Evolutionary conservation across 306 rosid species (phyloP).

Genomic region (Leucaena leucocephala): DNA sequence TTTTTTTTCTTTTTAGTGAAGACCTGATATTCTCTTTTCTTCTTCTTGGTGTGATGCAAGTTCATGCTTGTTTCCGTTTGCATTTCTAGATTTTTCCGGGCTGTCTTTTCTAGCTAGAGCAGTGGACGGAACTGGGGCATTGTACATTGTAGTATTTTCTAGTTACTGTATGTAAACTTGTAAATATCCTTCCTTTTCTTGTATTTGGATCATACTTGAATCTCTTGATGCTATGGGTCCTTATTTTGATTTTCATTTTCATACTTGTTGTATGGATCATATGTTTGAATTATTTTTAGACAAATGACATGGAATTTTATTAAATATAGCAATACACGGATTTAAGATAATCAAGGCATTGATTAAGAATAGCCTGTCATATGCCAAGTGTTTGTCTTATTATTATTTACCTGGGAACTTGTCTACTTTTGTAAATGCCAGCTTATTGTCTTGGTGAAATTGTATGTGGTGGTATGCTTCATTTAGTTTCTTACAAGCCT

Average conservation of each 20-base stretch:
- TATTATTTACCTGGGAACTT: conserved; percentile 2
- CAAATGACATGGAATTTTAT: conserved; percentile 2
- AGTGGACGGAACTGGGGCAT: neutral
- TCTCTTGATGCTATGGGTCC: neutral
- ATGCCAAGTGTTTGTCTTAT: neutral
- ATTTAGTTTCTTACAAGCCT: conserved; percentile 27
- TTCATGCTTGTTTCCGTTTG: conserved; percentile 6
- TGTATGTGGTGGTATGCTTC: conserved; percentile 24
- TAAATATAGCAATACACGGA: conserved; percentile 1
- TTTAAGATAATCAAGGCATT: conserved; percentile 18
- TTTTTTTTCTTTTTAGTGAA: neutral
- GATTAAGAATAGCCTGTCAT: conserved; percentile 28
- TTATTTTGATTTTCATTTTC: neutral
- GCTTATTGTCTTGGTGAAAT: conserved; percentile 22
- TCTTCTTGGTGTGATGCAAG: conserved; percentile 12
- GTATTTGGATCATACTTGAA: neutral
- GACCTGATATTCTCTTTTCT: neutral
- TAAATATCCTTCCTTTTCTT: neutral
- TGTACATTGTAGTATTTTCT: neutral
- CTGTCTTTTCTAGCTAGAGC: conserved; percentile 1
- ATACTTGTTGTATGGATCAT: neutral
- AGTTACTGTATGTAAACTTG: neutral
- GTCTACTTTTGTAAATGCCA: neutral
- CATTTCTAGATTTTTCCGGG: conserved; percentile 12
- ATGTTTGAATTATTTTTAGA: conserved; percentile 3